These are phyloP conservation scores for Emmonsiellopsis sp. DNA, from an alignment of 2,329 filamentous ascomycete genomes.

Conservation along the genomic window DNA sequence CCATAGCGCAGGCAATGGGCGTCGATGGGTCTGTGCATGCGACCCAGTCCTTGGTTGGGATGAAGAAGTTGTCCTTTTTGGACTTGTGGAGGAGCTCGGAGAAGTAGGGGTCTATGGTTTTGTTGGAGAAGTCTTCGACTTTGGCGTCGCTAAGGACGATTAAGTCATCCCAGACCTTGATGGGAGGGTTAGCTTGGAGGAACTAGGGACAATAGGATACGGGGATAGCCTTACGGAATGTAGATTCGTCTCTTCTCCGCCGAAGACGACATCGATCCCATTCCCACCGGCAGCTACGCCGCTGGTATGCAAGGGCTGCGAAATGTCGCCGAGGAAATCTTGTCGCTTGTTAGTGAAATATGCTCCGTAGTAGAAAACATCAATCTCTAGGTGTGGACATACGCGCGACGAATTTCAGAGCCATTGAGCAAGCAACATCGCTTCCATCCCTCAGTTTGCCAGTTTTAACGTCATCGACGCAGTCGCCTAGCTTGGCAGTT, in stretches of 20 bases:
- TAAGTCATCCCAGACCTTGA: constrained; percentile 4
- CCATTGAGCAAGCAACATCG: constrained; percentile 1
- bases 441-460: neutral
- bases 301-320: constrained; percentile 33
- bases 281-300: constrained; percentile 30
- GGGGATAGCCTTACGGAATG: constrained; percentile 2
- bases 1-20: constrained; percentile 2
- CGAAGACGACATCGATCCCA: constrained; percentile 19
- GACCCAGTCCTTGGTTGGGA: constrained; percentile 1
- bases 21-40: constrained; percentile 4
- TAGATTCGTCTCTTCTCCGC: constrained; percentile 4
- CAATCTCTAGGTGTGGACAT: neutral
- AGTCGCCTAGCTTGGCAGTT: constrained; percentile 27
- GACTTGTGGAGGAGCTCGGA: neutral
- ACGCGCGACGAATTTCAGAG: constrained; percentile 16
- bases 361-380: too few relatives aligned
- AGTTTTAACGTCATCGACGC: constrained; percentile 9
- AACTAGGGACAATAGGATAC: neutral
- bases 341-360: neutral
- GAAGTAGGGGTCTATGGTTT: constrained; percentile 6
- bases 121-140: constrained; percentile 3
- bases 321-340: constrained; percentile 32
- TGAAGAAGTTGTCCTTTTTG: constrained; percentile 3
- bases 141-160: constrained; percentile 1
- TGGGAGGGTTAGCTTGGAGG: neutral